Evolutionary conservation across 169 alveolate species (phyloP).

Genomic region (Prorocentrum cordatum): DNA sequence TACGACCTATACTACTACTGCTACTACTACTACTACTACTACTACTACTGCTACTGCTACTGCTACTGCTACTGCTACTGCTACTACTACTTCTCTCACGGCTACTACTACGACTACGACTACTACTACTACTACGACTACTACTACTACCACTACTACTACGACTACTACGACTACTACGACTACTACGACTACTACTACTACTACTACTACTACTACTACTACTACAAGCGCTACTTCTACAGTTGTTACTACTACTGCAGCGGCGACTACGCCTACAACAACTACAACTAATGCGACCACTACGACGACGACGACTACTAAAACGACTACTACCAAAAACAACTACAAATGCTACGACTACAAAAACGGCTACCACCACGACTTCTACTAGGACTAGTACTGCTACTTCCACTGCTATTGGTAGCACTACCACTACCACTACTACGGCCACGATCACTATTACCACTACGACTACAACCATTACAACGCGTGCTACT

Average conservation of each 20-base stretch:
- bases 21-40: no score
- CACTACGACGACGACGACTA: not conserved
- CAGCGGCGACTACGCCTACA: not conserved
- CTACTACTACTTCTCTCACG: no score
- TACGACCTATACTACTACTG: no score
- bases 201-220: not conserved
- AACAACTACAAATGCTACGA: no score
- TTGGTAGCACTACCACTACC: no score
- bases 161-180: not conserved
- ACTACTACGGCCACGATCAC: not conserved
- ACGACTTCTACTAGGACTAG: not conserved
- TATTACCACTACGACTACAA: not conserved
- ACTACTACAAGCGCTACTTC: not conserved
- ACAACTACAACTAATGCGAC: not conserved
- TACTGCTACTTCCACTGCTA: no score
- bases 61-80: no score
- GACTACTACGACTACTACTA: not conserved
- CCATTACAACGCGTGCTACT: no score
- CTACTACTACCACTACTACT: not conserved
- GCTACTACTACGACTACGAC: not conserved
- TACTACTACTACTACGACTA: not conserved
- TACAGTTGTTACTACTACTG: not conserved
- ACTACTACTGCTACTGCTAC: no score
- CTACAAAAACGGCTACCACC: no score
- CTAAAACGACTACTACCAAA: no score